Evolutionary conservation across 2,329 filamentous ascomycete species (phyloP), one percentile per base, ranked within the genome.

Genomic region (Hypoxylon sp.): DNA sequence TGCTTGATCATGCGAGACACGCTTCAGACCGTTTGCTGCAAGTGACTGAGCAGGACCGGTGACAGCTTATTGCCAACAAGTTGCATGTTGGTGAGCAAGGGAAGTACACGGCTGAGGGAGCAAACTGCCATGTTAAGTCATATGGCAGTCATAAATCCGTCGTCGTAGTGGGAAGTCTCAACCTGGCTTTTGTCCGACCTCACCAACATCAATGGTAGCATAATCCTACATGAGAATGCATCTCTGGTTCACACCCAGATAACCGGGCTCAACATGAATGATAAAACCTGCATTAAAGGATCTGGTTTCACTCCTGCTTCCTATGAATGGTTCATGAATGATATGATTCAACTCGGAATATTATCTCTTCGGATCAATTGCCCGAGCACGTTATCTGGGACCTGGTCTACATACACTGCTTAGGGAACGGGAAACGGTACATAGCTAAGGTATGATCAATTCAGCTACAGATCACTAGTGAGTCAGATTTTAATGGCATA

Each of bases 231-330:
- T 61, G 49, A 14, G 52, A n/a, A 49, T 11, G 45, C 30, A 64
- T 60, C 43, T 63, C 28, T 52, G 45, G 43, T 38, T 38, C 52
- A 58, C 43, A 67, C 43, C 49, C 58, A 52, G 59, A 64, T 45
- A 43, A 25, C 48, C 52, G 61, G 36, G 46, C 52, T 63, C 41
- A 38, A 61, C 48, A 64, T 64, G 53, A 53, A 62, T 55, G 45
- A 59, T 61, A 51, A 55, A 52, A 60, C 67, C 52, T 11, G 60
- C 56, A 60, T 50, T 46, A 56, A 34, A 66, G 67, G 67, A 66
- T 65, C 41, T 57, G 13, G 64, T 71, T 69, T 68, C 64, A 67
- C 38, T 41, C 58, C 41, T 23, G 48, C 41, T 65, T 67, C 60
- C 58, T 63, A 4, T 57, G 58, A 49, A 41, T 55, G 63, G 51